Conservation (phyloP, 768 basidiomycete genomes). For the Mycena epipterygia region DNA sequence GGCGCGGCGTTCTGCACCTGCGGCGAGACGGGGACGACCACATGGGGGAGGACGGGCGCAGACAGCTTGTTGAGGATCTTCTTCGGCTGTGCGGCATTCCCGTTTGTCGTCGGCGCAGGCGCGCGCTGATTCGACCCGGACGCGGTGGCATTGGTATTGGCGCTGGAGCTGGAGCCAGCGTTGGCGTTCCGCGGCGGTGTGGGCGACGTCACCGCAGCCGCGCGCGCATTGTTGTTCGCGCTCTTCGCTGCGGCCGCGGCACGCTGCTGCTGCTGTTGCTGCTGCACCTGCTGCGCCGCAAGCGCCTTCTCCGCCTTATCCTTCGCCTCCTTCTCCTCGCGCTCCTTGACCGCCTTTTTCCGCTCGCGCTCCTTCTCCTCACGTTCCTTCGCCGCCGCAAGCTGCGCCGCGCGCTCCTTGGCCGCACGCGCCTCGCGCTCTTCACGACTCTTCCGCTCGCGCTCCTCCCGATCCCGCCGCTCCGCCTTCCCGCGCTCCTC, state of each 20-base stretch:
- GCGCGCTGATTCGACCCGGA: conserved; percentile 64
- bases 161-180: too few relatives aligned
- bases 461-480: conserved; percentile 77
- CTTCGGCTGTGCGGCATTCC: conserved; percentile 65
- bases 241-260: conserved; percentile 51
- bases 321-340: conserved; percentile 56
- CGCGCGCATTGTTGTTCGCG: conserved; percentile 59
- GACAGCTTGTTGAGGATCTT: conserved; percentile 70
- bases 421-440: conserved; percentile 75
- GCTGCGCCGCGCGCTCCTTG: conserved; percentile 72
- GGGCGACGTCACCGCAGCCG: conserved; percentile 46
- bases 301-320: conserved; percentile 44
- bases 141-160: conserved; percentile 50
- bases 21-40: conserved; percentile 41
- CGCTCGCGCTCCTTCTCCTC: conserved; percentile 55
- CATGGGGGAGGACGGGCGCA: conserved; percentile 42
- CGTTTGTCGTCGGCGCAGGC: conserved; percentile 46
- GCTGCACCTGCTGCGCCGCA: conserved; percentile 25
- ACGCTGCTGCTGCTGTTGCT: conserved; percentile 62
- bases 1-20: conserved; percentile 40
- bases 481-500: conserved; percentile 82
- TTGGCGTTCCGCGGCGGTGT: conserved; percentile 59
- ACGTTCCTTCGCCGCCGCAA: conserved; percentile 60
- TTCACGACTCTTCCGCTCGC: conserved; percentile 74
- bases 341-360: conserved; percentile 54